Base-by-base conservation (phyloP, 495 filamentous ascomycete species). In the Penicillium crystallinum region DNA sequence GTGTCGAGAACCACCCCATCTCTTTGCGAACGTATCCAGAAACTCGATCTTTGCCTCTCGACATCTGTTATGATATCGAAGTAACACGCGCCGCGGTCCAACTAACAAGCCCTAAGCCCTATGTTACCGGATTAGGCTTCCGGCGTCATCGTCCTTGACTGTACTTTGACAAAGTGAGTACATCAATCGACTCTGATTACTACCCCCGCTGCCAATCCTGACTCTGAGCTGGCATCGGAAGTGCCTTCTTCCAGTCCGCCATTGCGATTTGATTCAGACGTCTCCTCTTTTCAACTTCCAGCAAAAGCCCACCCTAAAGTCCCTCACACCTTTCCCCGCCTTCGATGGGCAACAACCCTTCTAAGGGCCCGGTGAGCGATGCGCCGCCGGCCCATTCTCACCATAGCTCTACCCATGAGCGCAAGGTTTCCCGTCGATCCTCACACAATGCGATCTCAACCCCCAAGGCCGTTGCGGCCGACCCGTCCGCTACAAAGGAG, bases 311-410 rank as follows among this genome's bases (percentile, higher is more conserved):
- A 29, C 49, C 46, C 47, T 23, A 42, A 40, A 30, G 3, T 30
- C 15, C 25, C 23, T 27, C 38, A 17, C 34, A 46, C 46, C 53
- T 61, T 62, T 41, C 63, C 59, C 60, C 66, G 53, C 64, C 63
- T 64, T 63, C 64, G 52, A 77, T 77, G 74, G 74, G 74, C 53
- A 77, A 77, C 63, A 77, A 70, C 62, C 74, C 74, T 64, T 77
- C 74, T 47, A 77, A 77, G 61, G 66, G 71, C 60, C 67, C 69
- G 39, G 54, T 59, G 57, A 68, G 65, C 58, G 71, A 73, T 39
- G 59, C 52, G 49, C 66, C 65, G 50, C 52, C 64, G 30, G 58
- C 50, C 52, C 61, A 70, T 46, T 37, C 60, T 35, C 50, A 53
- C 34, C 57, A 58, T 43, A 57, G 54, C 43, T 58, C 66, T 22